Base-by-base conservation (phyloP, 2,329 filamentous ascomycete species). In the Colletotrichum cereale region DNA sequence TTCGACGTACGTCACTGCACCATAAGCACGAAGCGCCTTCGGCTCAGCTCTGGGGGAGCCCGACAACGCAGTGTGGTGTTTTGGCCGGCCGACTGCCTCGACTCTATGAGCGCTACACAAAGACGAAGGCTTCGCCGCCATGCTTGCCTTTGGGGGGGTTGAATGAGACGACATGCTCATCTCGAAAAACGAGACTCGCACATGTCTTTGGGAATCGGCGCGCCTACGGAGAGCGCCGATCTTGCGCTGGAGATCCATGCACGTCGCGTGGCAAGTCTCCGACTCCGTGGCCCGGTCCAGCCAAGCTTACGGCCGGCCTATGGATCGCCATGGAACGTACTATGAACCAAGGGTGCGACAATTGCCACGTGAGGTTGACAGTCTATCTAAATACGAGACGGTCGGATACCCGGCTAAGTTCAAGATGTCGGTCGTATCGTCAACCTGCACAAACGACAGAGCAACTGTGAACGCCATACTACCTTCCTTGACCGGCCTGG, bases 221-320 rank as follows among this genome's bases (percentile, higher is more conserved):
- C 29, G 21, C 36, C 44, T 11, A 53, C 4, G 10, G 18, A 12
- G 11, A 47, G 36, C 24, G 47, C 38, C 31, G 47, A 47, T 57
- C 44, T 58, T 21, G 53, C 38, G 21, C 58, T 18, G 26, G 10
- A 63, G 36, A 57, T 60, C 58, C 58, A 53, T 57, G 55, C 65
- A 58, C 29, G 24, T 71, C 58, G 56, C 60, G 60, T 61, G 56
- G 67, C 31, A 53, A 55, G 29, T 36, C 36, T 57, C 47, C 67
- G 21, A 61, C 40, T 56, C 18, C 40, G 42, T 38, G 34, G 56
- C 47, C 26, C 36, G 61, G 29, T 42, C 38, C 44, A 53, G 44
- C 36, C 53, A 58, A 69, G 56, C n/a, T 34, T 18, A 36, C 50
- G 58, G 24, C 31, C 31, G 18, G 34, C 12, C n/a, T 61, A n/a